Evolutionary conservation across 2,329 filamentous ascomycete genomes (phyloP).

Genomic region (Alternaria conjuncta): DNA sequence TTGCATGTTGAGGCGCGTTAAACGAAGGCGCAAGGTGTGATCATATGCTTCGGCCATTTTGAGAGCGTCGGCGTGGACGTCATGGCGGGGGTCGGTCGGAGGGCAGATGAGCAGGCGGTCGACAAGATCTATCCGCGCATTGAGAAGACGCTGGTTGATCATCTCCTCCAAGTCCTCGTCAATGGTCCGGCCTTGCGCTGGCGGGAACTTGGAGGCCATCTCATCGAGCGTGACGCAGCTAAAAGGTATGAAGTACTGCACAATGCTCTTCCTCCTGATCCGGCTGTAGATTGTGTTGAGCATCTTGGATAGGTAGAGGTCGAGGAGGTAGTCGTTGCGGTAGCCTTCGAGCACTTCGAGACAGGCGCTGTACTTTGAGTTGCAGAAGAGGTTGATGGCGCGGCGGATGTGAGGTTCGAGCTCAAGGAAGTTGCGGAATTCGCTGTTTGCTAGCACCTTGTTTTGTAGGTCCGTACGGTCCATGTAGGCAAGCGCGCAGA

Average conservation of each 20-base stretch:
- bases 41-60: conserved; percentile 74
- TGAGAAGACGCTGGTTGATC: conserved; percentile 74
- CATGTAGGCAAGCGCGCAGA: conserved; percentile 91
- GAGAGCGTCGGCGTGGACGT: conserved; percentile 74
- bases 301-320: conserved; percentile 82
- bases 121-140: conserved; percentile 84
- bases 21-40: conserved; percentile 74
- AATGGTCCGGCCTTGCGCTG: conserved; percentile 58
- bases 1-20: conserved; percentile 78
- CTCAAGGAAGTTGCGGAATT: conserved; percentile 87
- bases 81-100: conserved; percentile 68
- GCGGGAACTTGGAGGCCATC: conserved; percentile 77
- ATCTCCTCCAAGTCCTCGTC: conserved; percentile 78
- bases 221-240: conserved; percentile 82
- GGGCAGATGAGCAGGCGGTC: conserved; percentile 78
- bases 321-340: conserved; percentile 85
- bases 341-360: conserved; percentile 82
- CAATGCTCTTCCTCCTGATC: conserved; percentile 89
- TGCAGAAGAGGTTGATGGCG: conserved; percentile 87
- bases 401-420: conserved; percentile 93
- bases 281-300: conserved; percentile 71
- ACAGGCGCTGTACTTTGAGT: conserved; percentile 86
- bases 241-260: conserved; percentile 91
- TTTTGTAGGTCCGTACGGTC: conserved; percentile 75
- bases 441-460: conserved; percentile 80